Evolutionary conservation across 2,329 filamentous ascomycete genomes (phyloP), one percentile per base, ranked within the genome.

Genomic region (Pseudogymnoascus sp.): DNA sequence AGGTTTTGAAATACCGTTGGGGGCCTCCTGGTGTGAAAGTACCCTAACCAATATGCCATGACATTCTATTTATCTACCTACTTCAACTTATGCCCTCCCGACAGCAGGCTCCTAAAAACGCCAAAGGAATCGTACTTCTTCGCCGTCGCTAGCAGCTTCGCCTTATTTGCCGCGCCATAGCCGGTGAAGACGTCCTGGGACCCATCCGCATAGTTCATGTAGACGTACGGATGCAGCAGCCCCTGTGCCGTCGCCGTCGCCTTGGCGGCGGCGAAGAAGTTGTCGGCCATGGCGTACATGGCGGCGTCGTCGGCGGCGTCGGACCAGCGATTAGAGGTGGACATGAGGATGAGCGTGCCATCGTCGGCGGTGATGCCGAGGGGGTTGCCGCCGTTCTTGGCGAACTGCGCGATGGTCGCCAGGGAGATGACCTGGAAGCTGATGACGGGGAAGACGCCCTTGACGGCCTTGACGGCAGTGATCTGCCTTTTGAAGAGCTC

Each of bases 151-250:
- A 68, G 66, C 28, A 80, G 54, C 19, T 69, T 75, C 3, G 68
- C 69, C 43, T 78, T 66, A 16, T 77, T 81, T 0, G 73, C 70
- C 2, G 67, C 36, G 0, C 80, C 79, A 63, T 81, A 82, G 8
- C 75, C 71, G 0, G 67, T 14, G 16, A 82, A 71, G 1, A 78
- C 75, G 31, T 78, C 68, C 65, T 82, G 79, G 21, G 71, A 72
- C 37, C 70, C 68, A 8, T 75, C 73, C 0, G 79, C 79, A 64
- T 82, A 81, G 67, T 82, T 81, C 31, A 79, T 73, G 68, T 81
- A 81, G 14, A 64, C 28, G 57, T 62, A 68, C 16, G 19, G 34
- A 48, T 65, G 43, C 7, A 63, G 60, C 8, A 66, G 28, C 10
- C 63, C 64, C 23, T 37, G 13, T 19, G 25, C 31, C 10, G 23